These are phyloP conservation scores for Cyberlindnera subsufficiens DNA, from an alignment of 805 yeast genomes.

Conservation along the genomic window DNA sequence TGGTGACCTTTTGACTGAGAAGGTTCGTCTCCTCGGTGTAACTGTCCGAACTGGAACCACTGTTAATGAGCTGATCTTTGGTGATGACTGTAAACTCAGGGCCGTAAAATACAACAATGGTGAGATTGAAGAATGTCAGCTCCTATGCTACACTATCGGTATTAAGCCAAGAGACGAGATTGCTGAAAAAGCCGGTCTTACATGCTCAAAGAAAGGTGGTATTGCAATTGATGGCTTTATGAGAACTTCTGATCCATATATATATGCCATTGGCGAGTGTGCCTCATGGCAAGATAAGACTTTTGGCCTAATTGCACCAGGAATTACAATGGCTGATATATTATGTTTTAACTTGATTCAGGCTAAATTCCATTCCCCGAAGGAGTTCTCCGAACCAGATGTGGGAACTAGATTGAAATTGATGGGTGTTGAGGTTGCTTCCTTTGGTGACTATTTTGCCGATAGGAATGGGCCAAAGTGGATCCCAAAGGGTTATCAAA, in stretches of 20 bases:
- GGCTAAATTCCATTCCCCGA: conserved; percentile 26
- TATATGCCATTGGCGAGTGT: conserved; percentile 33
- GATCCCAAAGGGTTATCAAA: conserved; percentile 24
- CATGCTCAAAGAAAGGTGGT: conserved; percentile 25
- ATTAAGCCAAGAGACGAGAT: conserved; percentile 31
- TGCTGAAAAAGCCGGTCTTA: conserved; percentile 22
- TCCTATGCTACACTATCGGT: conserved; percentile 31
- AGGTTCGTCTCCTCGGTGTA: conserved; percentile 47
- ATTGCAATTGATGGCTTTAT: conserved; percentile 24
- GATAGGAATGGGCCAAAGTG: conserved; percentile 30
- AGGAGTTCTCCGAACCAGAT: conserved; percentile 28
- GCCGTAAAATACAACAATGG: conserved; percentile 26
- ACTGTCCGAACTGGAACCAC: conserved; percentile 47
- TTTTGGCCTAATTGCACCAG: conserved; percentile 34
- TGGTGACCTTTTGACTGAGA: conserved; percentile 31
- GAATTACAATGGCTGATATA: conserved; percentile 33
- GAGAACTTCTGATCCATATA: conserved; percentile 23
- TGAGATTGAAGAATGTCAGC: conserved; percentile 25
- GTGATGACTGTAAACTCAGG: conserved; percentile 16
- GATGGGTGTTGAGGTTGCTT: conserved; percentile 34
- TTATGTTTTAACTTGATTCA: conserved; percentile 30
- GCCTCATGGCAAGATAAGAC: conserved; percentile 31
- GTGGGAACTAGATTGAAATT: conserved; percentile 30
- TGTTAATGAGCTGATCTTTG: conserved; percentile 39
- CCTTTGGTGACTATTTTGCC: conserved; percentile 34